These are phyloP conservation scores for Colletotrichum horii DNA, from an alignment of 2,329 filamentous ascomycete genomes.

Conservation along the genomic window DNA sequence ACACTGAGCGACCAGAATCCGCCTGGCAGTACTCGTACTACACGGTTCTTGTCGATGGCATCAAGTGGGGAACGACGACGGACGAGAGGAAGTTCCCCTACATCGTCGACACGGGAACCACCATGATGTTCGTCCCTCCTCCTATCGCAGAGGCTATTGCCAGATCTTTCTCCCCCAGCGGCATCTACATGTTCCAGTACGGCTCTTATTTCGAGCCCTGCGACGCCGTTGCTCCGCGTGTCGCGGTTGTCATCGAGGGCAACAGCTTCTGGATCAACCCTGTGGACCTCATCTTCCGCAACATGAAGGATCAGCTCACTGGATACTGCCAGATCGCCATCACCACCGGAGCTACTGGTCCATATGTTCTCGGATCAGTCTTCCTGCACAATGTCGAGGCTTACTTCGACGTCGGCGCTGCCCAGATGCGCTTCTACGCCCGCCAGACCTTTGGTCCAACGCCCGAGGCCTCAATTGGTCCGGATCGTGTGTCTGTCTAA, in stretches of 20 bases:
- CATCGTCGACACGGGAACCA: constrained; percentile 59
- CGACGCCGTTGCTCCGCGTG: constrained; percentile 48
- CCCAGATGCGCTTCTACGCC: constrained; percentile 50
- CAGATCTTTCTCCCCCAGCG: constrained; percentile 49
- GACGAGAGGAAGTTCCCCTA: constrained; percentile 50
- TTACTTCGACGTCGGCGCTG: constrained; percentile 52
- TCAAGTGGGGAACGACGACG: constrained; percentile 46
- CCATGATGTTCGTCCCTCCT: constrained; percentile 54
- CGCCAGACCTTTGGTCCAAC: constrained; percentile 19
- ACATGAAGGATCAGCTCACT: constrained; percentile 47
- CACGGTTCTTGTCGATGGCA: constrained; percentile 55
- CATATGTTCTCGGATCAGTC: constrained; percentile 54
- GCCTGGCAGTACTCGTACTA: constrained; percentile 56
- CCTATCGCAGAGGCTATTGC: constrained; percentile 56
- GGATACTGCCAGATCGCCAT: constrained; percentile 55
- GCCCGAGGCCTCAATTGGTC: neutral
- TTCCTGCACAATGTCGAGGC: constrained; percentile 57
- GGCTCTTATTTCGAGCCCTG: constrained; percentile 55
- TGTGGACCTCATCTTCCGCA: constrained; percentile 50
- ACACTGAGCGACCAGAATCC: constrained; percentile 37
- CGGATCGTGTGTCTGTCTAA: neutral
- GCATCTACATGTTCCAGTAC: constrained; percentile 51
- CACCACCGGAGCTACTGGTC: constrained; percentile 47
- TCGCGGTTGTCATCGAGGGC: constrained; percentile 50
- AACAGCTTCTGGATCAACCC: constrained; percentile 53